Evolutionary conservation across 1,284 basidiomycete genomes (phyloP), one percentile per base, ranked within the genome.

Genomic region (Filobasidium uniguttulatum): DNA sequence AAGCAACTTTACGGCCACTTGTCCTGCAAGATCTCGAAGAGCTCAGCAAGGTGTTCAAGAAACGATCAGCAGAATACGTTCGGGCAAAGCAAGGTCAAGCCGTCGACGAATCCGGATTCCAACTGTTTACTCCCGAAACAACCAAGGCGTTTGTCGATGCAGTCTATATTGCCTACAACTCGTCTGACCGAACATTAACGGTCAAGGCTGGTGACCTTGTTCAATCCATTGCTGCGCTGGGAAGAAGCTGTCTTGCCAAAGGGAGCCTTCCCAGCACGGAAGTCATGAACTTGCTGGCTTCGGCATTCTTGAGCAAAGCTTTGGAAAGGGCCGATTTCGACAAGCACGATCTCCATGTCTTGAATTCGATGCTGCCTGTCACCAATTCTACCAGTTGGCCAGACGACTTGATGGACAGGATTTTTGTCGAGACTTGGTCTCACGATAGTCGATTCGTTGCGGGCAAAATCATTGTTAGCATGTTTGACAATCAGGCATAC

Each of bases 381-480:
- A 26, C 40, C 12, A 29, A 20, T 4, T 14, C 22, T 5, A 15
- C 12, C 12, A 43, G 15, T 5, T 43, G 40, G 40, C 40, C 40
- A 19, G 40, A 23, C 40, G 19, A 43, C 26, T 26, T 43, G 26
- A 43, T 43, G 40, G 23, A 43, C 4, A 10, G 23, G 26, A 43
- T 43, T 12, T 43, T 43, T 28, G 40, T 43, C 26, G 40, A 43
- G 26, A 43, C 26, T 9, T 43, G 40, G 40, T 43, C 40, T 20
- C 15, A 43, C 23, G 40, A 43, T 20, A 43, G 40, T 43, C 40
- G 40, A 29, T 43, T 43, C 40, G 40, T 43, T 14, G 40, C 40
- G 10, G 40, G 40, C 4, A 3, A 26, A 7, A 26, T 43, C 3
- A 23, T 43, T 7, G 40, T 43, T 26, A 43, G 40, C 26, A 43